Evolutionary conservation across 768 basidiomycete species (phyloP), one percentile per base, ranked within the genome.

Genomic region (Inosperma sp.): DNA sequence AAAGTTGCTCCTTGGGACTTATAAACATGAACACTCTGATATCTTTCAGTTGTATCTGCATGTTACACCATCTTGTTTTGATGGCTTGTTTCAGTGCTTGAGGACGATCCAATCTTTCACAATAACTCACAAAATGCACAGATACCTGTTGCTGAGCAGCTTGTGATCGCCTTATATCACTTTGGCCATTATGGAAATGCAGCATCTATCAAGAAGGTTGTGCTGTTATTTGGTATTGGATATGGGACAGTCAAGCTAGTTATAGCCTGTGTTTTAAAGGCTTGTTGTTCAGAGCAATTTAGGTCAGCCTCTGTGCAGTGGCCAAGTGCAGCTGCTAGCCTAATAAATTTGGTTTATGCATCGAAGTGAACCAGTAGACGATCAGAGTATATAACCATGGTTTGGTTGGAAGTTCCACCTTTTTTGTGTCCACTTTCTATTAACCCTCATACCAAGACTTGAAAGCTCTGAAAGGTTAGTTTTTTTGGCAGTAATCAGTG

Each of bases 161-260:
- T 51, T 5, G 41, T 23, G 16, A 51, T 51, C 23, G 25, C 49
- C 7, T 40, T 51, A 9, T 51, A 42, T 43, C 40, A 29, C 13
- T 51, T 51, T 33, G 49, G 49, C 3, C 40, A 51, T 33, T 41
- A 51, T 44, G 41, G 49, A 14, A 51, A 71, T 66, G 68, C 62
- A 17, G 64, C 65, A 1, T 56, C 59, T 19, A 49, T 63, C 10
- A 44, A 60, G 45, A 51, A 60, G n/a, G 66, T 75, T 16, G 68
- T 68, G 2, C 51, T 65, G 12, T 70, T 65, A 67, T 64, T 67
- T 23, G 73, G 75, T 1, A 29, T 70, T 14, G 64, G 65, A 2
- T 62, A 59, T 50, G 72, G 72, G 1, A 65, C 68, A 4, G 65
- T 72, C 3, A 56, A 58, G 33, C 34, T 48, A 54, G 62, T 44